Evolutionary conservation across 495 filamentous ascomycete species (phyloP), one percentile per base, ranked within the genome.

Genomic region (Viridothelium virens): DNA sequence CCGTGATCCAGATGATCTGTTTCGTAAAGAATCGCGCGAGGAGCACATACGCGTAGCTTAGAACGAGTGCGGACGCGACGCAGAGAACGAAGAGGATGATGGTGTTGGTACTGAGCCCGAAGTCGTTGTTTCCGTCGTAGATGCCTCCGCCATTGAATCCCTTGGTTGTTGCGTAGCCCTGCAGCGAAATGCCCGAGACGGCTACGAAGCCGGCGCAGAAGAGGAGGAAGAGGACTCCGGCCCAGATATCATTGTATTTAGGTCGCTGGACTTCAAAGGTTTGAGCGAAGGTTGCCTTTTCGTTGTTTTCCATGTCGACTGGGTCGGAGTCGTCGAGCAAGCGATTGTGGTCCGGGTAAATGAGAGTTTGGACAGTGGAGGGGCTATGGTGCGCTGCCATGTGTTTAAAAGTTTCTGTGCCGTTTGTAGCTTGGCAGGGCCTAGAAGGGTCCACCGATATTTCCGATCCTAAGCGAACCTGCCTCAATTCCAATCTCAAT

Each of bases 161-260:
- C 69, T 87, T 86, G 38, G 84, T 84, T 1, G 80, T 75, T 18
- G 86, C 79, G 75, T 96, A 97, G 37, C 87, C 90, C 69, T 89
- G 81, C 36, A 97, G 84, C 2, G 86, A 82, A 10, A 96, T 78
- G 1, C 84, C 92, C 3, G 88, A 91, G 14, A 96, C 85, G 1
- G 86, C 91, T 16, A 84, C 83, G 69, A 90, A 96, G 44, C 91
- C 92, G 3, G 85, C 78, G 71, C 88, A 89, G 2, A 88, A 86
- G 9, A 83, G 74, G 63, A 96, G 79, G 70, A 96, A 85, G 70
- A 96, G 76, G 61, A 95, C 77, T 18, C 87, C 90, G 3, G 91
- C 91, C 92, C 91, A 96, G 5, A 91, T 63, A 71, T 96, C 92
- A 70, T 96, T 89, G 74, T 81, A 96, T 72, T 94, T 95, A 12